Evolutionary conservation across 352 stramenopile species (phyloP).

Genomic region (Phytophthora ohioensis): DNA sequence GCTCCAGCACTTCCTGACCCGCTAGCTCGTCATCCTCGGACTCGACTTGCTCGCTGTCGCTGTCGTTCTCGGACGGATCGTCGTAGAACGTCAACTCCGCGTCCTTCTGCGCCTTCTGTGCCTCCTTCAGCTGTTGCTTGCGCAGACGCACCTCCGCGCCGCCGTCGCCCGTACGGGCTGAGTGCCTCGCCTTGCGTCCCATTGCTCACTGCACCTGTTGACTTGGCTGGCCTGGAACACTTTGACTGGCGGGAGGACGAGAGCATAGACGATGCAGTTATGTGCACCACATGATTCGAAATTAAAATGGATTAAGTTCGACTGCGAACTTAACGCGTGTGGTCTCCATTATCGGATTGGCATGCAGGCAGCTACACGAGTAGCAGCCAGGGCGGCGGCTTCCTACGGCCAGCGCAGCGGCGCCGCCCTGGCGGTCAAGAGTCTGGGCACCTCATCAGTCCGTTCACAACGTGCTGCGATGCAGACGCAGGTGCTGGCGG

Average conservation of each 20-base stretch:
- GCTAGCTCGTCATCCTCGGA: conserved; percentile 70
- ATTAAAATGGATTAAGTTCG: background rate
- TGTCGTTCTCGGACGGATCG: conserved; percentile 83
- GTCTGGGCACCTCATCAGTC: conserved; percentile 12
- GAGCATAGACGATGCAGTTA: background rate
- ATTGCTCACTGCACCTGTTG: conserved; percentile 42
- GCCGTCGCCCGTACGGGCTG: conserved; percentile 78
- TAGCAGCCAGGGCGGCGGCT: conserved; percentile 13
- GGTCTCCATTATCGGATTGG: conserved; percentile 1
- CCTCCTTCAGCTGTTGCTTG: conserved; percentile 69
- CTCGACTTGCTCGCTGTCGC: conserved; percentile 58
- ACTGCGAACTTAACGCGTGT: conserved; percentile 23
- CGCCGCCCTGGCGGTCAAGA: conserved; percentile 1
- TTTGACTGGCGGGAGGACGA: conserved; percentile 30
- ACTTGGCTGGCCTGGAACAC: conserved; percentile 5
- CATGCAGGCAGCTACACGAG: conserved; percentile 27
- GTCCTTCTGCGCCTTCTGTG: conserved; percentile 63
- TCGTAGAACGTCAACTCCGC: conserved; percentile 88
- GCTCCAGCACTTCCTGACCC: conserved; percentile 76
- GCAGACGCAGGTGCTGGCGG: conserved; percentile 11
- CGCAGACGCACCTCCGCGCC: conserved; percentile 75
- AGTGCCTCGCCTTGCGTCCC: conserved; percentile 77
- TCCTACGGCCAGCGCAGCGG: conserved; percentile 20
- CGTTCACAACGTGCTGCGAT: background rate
- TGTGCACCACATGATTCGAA: conserved; percentile 3